A percentile compares a stretch with the other conserved stretches of the same genome.
Conservation (phyloP, 805 yeast species). For the Groenewaldozyma salmanticensis region DNA sequence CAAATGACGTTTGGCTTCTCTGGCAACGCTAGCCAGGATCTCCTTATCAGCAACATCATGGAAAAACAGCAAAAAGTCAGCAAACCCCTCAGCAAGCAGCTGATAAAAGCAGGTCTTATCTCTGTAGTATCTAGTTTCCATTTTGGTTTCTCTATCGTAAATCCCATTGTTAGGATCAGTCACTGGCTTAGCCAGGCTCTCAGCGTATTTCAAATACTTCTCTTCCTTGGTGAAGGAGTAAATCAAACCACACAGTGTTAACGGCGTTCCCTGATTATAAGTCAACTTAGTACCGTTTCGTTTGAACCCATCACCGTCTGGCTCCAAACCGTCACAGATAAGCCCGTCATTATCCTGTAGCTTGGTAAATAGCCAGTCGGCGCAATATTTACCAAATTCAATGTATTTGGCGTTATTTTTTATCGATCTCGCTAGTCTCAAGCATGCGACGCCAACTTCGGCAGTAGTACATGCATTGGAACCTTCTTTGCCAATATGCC, state of each 20-base stretch:
- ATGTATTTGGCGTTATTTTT: conserved; percentile 38
- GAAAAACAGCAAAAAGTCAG: conserved; percentile 48
- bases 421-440: conserved; percentile 45
- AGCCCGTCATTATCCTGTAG: conserved; percentile 44
- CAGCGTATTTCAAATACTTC: conserved; percentile 36
- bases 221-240: conserved; percentile 41
- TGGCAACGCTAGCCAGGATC: conserved; percentile 23
- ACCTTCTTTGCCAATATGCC: conserved; percentile 56
- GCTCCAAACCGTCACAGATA: conserved; percentile 52
- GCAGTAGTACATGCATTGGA: conserved; percentile 60
- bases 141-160: conserved; percentile 52
- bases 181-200: conserved; percentile 42
- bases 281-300: conserved; percentile 50
- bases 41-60: conserved; percentile 32
- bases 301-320: conserved; percentile 28
- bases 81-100: conserved; percentile 55
- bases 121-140: conserved; percentile 50
- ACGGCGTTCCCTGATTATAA: conserved; percentile 58
- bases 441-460: conserved; percentile 53
- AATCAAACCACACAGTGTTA: conserved; percentile 44
- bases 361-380: conserved; percentile 45
- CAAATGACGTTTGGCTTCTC: conserved; percentile 45
- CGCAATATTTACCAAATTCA: conserved; percentile 49
- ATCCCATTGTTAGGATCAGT: conserved; percentile 46
- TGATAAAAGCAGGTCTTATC: conserved; percentile 57